Evolutionary conservation across 2,329 filamentous ascomycete species (phyloP).

Genomic region (Cadophora gregata): DNA sequence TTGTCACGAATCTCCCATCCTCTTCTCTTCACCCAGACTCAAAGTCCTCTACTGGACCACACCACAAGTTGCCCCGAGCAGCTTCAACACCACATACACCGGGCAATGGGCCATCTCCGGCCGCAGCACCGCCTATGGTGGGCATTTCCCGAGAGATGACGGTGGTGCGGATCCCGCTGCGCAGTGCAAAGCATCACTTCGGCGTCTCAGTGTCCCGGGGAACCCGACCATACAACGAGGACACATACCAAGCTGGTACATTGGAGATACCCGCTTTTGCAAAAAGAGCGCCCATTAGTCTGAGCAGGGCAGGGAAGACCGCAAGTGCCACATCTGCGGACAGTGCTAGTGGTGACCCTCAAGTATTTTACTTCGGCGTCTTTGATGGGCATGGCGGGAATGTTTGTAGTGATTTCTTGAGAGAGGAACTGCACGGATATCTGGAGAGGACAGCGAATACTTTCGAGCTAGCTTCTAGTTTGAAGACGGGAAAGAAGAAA

Average conservation of each 20-base stretch:
- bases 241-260: constrained; percentile 91
- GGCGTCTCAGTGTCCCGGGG: constrained; percentile 81
- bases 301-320: constrained; percentile 41
- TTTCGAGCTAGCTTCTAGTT: constrained; percentile 80
- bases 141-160: constrained; percentile 78
- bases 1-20: constrained; percentile 93
- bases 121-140: constrained; percentile 63
- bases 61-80: constrained; percentile 86
- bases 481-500: constrained; percentile 54
- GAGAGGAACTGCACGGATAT: constrained; percentile 85
- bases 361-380: constrained; percentile 96
- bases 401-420: constrained; percentile 86
- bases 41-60: constrained; percentile 63
- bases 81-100: constrained; percentile 80
- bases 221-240: constrained; percentile 88
- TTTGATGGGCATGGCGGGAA: constrained; percentile 95
- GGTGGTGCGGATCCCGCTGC: constrained; percentile 91
- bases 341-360: constrained; percentile 84
- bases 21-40: constrained; percentile 92
- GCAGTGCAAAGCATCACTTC: constrained; percentile 95
- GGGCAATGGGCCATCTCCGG: constrained; percentile 59
- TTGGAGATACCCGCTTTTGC: constrained; percentile 94
- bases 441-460: constrained; percentile 80
- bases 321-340: constrained; percentile 71
- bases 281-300: constrained; percentile 74